Evolutionary conservation across 352 stramenopile genomes (phyloP).

Genomic region (Phytophthora citrophthora): DNA sequence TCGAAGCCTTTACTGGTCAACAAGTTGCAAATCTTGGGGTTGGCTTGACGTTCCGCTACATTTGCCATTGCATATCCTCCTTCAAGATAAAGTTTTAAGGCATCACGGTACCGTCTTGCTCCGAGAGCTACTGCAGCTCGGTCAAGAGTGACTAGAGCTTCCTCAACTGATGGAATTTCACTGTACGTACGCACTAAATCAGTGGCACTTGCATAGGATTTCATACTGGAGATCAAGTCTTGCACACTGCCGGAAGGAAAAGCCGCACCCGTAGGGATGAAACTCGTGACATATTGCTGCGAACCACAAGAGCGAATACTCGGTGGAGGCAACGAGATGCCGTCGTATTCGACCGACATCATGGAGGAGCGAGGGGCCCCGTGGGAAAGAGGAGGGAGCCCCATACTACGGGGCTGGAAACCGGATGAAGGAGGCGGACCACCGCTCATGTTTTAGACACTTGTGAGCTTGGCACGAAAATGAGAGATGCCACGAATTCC

Average conservation of each 20-base stretch:
- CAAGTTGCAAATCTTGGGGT: slow-evolving; percentile 87
- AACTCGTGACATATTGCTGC: slow-evolving; percentile 78
- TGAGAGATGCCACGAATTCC: slow-evolving; percentile 32
- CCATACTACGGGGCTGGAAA: slow-evolving; percentile 27
- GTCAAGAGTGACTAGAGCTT: slow-evolving; percentile 77
- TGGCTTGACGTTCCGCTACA: slow-evolving; percentile 76
- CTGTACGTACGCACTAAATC: slow-evolving; percentile 79
- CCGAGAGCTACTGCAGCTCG: slow-evolving; percentile 65
- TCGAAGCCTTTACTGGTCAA: slow-evolving; percentile 88
- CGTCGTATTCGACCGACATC: slow-evolving; percentile 71
- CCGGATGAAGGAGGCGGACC: slow-evolving; percentile 35
- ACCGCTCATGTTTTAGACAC: slow-evolving; percentile 26
- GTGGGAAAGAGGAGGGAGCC: slow-evolving; percentile 40
- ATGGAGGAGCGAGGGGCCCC: slow-evolving; percentile 45
- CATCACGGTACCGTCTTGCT: slow-evolving; percentile 75
- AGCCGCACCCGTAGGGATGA: slow-evolving; percentile 69
- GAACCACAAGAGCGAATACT: slow-evolving; percentile 81
- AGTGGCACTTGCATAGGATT: slow-evolving; percentile 76
- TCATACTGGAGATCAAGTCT: slow-evolving; percentile 81
- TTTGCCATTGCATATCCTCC: slow-evolving; percentile 87
- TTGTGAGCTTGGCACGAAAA: slow-evolving; percentile 32
- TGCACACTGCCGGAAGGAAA: slow-evolving; percentile 68
- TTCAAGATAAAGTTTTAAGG: slow-evolving; percentile 84
- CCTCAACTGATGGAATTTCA: slow-evolving; percentile 78
- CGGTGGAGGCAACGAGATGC: slow-evolving; percentile 59